Percentiles rank a stretch among this genome's conserved stretches.
These are phyloP conservation scores for Hypoxylon sp. DNA, from an alignment of 2,329 filamentous ascomycete genomes.

Conservation along the genomic window DNA sequence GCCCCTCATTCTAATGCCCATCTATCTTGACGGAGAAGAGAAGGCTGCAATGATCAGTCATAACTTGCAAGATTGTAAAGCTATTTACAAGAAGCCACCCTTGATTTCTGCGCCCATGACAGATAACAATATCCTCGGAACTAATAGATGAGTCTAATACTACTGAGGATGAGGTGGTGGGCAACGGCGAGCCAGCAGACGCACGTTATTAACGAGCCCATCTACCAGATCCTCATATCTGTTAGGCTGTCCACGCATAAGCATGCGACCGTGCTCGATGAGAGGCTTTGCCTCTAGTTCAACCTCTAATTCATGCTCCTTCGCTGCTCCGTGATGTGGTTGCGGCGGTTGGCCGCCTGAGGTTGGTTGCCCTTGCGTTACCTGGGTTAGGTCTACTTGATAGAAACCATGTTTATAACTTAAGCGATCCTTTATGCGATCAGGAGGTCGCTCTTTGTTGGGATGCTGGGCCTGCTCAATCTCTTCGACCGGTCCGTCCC, in stretches of 20 bases:
- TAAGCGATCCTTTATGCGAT: conserved; percentile 87
- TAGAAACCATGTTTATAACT: conserved; percentile 90
- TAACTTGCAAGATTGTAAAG: too few species aligned
- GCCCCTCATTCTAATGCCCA: too few species aligned
- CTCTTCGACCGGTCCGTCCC: conserved; percentile 72
- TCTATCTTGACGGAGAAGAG: too few species aligned
- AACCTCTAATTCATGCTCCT: conserved; percentile 84
- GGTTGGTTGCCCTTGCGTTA: conserved; percentile 66
- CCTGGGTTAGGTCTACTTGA: conserved; percentile 92
- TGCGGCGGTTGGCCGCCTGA: conserved; percentile 50
- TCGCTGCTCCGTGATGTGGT: conserved; percentile 56
- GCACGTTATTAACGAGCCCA: conserved; percentile 78
- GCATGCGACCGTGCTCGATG: conserved; percentile 69
- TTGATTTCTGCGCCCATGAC: too few species aligned
- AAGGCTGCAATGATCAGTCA: too few species aligned
- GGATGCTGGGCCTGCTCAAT: conserved; percentile 53
- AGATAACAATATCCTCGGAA: too few species aligned
- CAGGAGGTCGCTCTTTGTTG: conserved; percentile 55
- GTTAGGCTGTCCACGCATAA: conserved; percentile 61
- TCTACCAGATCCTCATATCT: conserved; percentile 74
- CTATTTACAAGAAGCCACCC: too few species aligned
- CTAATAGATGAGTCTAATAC: too few species aligned
- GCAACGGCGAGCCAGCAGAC: conserved; percentile 59
- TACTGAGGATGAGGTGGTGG: conserved; percentile 16
- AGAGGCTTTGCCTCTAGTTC: conserved; percentile 73